Percentiles rank a stretch among this genome's conserved stretches.
These are phyloP conservation scores for Acanthamoeba healyi DNA, from an alignment of 208 protist species.

Conservation along the genomic window DNA sequence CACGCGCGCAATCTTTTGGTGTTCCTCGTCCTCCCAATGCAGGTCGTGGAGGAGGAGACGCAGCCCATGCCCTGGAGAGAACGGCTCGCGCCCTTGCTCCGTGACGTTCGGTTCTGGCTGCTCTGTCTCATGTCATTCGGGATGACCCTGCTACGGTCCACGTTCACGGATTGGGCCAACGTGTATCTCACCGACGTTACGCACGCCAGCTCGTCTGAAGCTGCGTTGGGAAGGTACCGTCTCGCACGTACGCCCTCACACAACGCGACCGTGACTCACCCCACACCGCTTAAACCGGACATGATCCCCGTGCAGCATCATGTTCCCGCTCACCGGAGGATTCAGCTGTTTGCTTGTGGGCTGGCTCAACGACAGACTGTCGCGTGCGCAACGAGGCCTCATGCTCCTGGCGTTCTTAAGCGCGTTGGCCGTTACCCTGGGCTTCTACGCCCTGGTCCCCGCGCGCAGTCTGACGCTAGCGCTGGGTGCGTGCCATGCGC, in stretches of 20 bases:
- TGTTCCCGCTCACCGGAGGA: slow-evolving; percentile 64
- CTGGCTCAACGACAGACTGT: slow-evolving; percentile 65
- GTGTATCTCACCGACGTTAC: slow-evolving; percentile 63
- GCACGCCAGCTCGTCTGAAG: slow-evolving; percentile 16
- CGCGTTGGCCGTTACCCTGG: neutral
- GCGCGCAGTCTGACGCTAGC: neutral
- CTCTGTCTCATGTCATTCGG: slow-evolving; percentile 71
- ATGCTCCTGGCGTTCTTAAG: slow-evolving; percentile 41
- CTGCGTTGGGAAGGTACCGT: slow-evolving; percentile 8
- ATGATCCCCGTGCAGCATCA: too few species aligned
- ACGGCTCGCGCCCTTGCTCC: neutral
- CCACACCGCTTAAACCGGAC: too few species aligned
- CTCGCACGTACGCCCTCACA: too few species aligned
- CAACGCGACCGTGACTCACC: too few species aligned
- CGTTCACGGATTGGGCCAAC: slow-evolving; percentile 69
- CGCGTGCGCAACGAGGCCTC: neutral
- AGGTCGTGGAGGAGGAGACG: neutral
- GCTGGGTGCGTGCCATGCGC: neutral
- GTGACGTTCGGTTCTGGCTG: slow-evolving; percentile 23
- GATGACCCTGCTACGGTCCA: slow-evolving; percentile 40
- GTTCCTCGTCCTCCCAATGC: too few species aligned
- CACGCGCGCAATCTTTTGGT: too few species aligned
- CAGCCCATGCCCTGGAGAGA: neutral
- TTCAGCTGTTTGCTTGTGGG: slow-evolving; percentile 63
- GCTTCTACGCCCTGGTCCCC: neutral